phyloP scores from a whole-genome alignment of 2,329 filamentous ascomycete species.

The Diaporthe aspalathi region DNA sequence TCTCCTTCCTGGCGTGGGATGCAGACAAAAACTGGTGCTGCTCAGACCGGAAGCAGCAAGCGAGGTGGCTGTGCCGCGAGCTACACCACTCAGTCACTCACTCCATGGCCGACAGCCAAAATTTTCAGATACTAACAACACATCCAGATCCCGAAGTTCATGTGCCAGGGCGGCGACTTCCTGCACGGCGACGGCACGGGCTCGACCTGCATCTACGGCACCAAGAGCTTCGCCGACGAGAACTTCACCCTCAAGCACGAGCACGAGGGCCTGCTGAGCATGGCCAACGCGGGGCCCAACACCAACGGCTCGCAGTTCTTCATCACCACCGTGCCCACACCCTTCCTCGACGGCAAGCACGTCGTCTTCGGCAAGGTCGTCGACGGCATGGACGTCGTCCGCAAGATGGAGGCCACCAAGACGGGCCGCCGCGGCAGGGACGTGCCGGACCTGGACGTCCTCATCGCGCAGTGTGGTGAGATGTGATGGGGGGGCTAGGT shows the following conservation, averaged over 20 bases:
- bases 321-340: constrained; percentile 89
- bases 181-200: constrained; percentile 93
- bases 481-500: constrained; percentile 70
- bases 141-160: constrained; percentile 88
- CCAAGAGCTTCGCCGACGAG: constrained; percentile 87
- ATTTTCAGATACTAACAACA: neutral
- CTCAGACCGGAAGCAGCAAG: too few relatives aligned
- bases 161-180: constrained; percentile 98
- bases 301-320: constrained; percentile 98
- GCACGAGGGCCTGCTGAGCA: constrained; percentile 82
- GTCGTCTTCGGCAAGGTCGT: constrained; percentile 94
- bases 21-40: neutral
- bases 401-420: constrained; percentile 91
- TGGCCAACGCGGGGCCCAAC: constrained; percentile 94
- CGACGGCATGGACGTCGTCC: constrained; percentile 89
- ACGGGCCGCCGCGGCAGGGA: constrained; percentile 80
- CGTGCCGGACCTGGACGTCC: constrained; percentile 85
- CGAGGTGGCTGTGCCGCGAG: neutral
- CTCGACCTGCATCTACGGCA: constrained; percentile 87
- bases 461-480: constrained; percentile 89
- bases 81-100: too few relatives aligned
- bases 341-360: constrained; percentile 92
- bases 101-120: constrained; percentile 28
- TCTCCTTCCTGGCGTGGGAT: neutral
- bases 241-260: constrained; percentile 87